These are phyloP conservation scores for Sporothrix dimorphospora DNA, from an alignment of 2,329 filamentous ascomycete species.

Conservation along the genomic window DNA sequence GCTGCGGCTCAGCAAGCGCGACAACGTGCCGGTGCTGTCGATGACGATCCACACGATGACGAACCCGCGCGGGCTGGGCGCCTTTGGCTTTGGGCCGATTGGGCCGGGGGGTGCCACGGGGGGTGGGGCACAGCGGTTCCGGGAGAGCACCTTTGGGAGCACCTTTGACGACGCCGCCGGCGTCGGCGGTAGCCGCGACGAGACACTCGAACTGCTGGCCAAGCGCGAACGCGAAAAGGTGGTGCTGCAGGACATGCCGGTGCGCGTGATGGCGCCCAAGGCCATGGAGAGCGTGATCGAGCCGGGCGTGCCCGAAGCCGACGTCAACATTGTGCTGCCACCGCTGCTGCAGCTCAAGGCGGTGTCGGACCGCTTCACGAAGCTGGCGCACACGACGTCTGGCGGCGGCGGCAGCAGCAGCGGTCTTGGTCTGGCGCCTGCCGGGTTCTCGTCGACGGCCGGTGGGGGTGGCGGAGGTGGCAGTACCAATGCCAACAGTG, in stretches of 20 bases:
- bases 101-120: slow-evolving; percentile 39
- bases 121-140: slow-evolving; percentile 41
- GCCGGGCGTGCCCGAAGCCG: slow-evolving; percentile 84
- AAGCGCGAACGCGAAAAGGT: slow-evolving; percentile 81
- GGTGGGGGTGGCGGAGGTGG: slow-evolving; percentile 1
- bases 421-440: slow-evolving; percentile 32
- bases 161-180: slow-evolving; percentile 39
- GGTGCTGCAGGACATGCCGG: slow-evolving; percentile 94
- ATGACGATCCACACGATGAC: slow-evolving; percentile 86
- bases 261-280: slow-evolving; percentile 81
- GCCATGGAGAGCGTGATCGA: slow-evolving; percentile 93
- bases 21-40: slow-evolving; percentile 81
- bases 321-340: slow-evolving; percentile 91
- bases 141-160: slow-evolving; percentile 46
- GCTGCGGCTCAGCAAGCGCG: slow-evolving; percentile 90
- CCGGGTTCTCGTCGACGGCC: background rate
- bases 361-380: slow-evolving; percentile 94
- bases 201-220: slow-evolving; percentile 59
- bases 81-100: slow-evolving; percentile 43
- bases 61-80: slow-evolving; percentile 46
- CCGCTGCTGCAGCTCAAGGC: slow-evolving; percentile 86
- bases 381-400: slow-evolving; percentile 65
- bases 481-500: background rate
- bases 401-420: slow-evolving; percentile 33
- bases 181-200: slow-evolving; percentile 40